A percentile compares a stretch with the other conserved stretches of the same genome.
These are phyloP conservation scores for Sisymbrium irio DNA, from an alignment of 345 rosid genomes.

Conservation along the genomic window DNA sequence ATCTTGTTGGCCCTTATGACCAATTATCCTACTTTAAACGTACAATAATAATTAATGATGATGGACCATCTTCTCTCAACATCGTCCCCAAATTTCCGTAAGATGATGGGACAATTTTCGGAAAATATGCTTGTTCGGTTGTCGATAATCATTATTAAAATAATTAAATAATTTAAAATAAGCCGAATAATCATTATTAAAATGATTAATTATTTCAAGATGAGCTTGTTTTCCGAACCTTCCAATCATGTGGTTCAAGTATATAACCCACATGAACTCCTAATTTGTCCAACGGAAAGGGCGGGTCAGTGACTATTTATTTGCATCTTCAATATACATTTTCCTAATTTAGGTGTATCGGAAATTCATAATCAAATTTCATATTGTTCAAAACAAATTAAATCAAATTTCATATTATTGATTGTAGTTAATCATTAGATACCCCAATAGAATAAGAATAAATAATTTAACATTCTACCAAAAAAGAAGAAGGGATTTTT, in stretches of 20 bases:
- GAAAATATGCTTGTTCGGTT: constrained; percentile 8
- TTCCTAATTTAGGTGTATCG: background rate
- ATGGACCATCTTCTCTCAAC: constrained; percentile 5
- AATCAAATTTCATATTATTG: too few species aligned
- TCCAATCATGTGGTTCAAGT: constrained; percentile 25
- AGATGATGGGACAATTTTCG: constrained; percentile 1
- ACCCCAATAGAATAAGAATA: background rate
- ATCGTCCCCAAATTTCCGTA: constrained; percentile 10
- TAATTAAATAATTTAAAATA: background rate
- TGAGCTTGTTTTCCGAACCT: constrained; percentile 7
- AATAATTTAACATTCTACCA: too few species aligned
- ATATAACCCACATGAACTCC: constrained; percentile 17
- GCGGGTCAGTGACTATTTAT: constrained; percentile 4
- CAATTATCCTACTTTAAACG: constrained; percentile 1
- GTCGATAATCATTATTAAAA: constrained; percentile 14
- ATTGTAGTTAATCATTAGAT: too few species aligned
- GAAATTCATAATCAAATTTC: background rate
- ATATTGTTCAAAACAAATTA: background rate
- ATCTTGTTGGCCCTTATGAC: constrained; percentile 6
- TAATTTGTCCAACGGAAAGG: constrained; percentile 6
- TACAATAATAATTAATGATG: background rate
- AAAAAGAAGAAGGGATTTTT: too few species aligned
- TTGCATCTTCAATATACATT: constrained; percentile 6
- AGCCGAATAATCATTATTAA: constrained; percentile 9
- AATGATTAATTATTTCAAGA: background rate